phyloP scores from a whole-genome alignment of 345 rosid genomes.

The Lepidium sativum region DNA sequence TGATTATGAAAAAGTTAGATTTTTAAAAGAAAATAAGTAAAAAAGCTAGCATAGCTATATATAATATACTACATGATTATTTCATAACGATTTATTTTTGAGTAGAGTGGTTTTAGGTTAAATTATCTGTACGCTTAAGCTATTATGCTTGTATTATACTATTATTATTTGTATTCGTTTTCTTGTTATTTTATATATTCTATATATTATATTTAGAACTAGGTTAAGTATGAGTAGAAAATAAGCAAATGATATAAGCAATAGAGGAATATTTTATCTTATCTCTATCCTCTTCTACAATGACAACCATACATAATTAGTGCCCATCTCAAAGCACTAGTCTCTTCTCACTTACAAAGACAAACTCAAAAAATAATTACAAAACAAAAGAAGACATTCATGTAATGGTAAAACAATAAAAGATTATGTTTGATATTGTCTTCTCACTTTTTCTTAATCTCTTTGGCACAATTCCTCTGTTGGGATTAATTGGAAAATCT shows the following conservation, averaged over 20 bases:
- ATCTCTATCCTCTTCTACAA: neutral
- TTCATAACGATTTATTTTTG: too few relatives aligned
- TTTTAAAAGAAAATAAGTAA: too few relatives aligned
- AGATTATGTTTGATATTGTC: slow-evolving; percentile 5
- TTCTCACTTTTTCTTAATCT: neutral
- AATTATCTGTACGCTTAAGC: too few relatives aligned
- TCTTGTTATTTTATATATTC: neutral
- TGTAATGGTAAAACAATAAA: slow-evolving; percentile 1
- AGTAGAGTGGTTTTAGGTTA: too few relatives aligned
- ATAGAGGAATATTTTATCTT: neutral
- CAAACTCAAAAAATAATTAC: slow-evolving; percentile 1
- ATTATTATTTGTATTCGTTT: neutral
- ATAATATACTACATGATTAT: too few relatives aligned
- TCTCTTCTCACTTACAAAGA: neutral
- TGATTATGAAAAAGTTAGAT: too few relatives aligned
- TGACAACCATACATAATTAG: slow-evolving; percentile 7
- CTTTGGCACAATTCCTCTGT: too few relatives aligned
- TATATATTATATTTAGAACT: neutral
- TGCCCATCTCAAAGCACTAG: slow-evolving; percentile 6
- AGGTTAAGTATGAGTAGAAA: neutral
- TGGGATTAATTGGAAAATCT: too few relatives aligned
- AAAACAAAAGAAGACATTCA: slow-evolving; percentile 20
- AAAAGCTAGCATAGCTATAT: too few relatives aligned
- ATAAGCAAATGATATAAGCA: slow-evolving; percentile 4
- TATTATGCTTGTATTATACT: too few relatives aligned